Evolutionary conservation across 257 asterid species (phyloP).

Genomic region (Paraleonurus japonicus): DNA sequence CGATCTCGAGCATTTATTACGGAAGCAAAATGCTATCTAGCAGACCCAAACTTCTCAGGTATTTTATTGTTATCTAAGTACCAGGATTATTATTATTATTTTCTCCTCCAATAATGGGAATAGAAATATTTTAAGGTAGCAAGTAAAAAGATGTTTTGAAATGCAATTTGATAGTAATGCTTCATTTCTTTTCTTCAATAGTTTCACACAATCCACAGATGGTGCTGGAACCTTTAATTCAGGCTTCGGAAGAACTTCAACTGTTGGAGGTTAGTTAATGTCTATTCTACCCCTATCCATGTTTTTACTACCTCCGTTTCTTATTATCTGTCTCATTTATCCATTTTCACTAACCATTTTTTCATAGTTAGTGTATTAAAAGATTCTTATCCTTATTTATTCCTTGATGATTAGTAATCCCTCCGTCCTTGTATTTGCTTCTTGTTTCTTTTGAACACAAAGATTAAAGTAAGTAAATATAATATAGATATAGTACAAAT

Average conservation of each 20-base stretch:
- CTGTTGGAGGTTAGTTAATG: slow-evolving; percentile 70
- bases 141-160: neutral
- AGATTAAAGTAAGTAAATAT: too few relatives aligned
- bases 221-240: slow-evolving; percentile 75
- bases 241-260: slow-evolving; percentile 86
- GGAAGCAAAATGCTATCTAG: slow-evolving; percentile 88
- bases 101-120: neutral
- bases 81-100: neutral
- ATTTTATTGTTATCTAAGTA: slow-evolving; percentile 11
- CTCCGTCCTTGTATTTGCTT: too few relatives aligned
- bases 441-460: too few relatives aligned
- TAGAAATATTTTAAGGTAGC: neutral
- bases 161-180: neutral
- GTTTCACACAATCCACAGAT: slow-evolving; percentile 65
- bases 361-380: too few relatives aligned
- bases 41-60: slow-evolving; percentile 85
- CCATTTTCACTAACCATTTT: too few relatives aligned
- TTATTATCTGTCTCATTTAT: too few relatives aligned
- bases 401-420: too few relatives aligned
- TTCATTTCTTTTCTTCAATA: slow-evolving; percentile 30
- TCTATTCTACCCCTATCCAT: neutral
- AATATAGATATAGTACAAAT: too few relatives aligned
- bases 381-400: too few relatives aligned
- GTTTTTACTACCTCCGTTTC: too few relatives aligned
- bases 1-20: slow-evolving; percentile 76